These are phyloP conservation scores for Zea luxurians DNA, from an alignment of 176 grass and related monocot species.

Conservation along the genomic window DNA sequence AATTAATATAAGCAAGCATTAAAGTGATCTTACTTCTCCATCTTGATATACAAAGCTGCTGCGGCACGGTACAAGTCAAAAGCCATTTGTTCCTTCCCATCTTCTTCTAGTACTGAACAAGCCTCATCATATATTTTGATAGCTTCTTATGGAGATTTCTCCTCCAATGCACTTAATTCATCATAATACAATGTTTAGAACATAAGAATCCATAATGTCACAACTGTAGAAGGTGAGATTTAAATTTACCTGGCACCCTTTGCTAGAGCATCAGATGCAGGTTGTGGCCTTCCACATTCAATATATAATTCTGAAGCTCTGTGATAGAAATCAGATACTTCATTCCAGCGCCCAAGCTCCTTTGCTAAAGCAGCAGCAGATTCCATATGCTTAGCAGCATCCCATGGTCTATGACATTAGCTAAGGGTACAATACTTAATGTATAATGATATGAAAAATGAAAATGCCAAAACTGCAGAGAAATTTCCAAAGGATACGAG, in stretches of 20 bases:
- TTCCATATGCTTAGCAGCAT: conserved; percentile 99
- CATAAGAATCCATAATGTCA: conserved; percentile 8
- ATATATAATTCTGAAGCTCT: conserved; percentile 91
- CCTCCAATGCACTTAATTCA: conserved; percentile 77
- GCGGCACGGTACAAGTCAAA: conserved; percentile 90
- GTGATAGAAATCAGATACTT: conserved; percentile 79
- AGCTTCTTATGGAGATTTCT: conserved; percentile 74
- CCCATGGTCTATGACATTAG: conserved; percentile 77
- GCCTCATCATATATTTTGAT: conserved; percentile 86
- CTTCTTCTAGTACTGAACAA: conserved; percentile 81
- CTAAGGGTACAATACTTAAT: conserved; percentile 42
- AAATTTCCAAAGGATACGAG: conserved; percentile 70
- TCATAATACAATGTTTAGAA: conserved; percentile 34
- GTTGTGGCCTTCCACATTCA: conserved; percentile 90
- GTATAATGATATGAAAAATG: conserved; percentile 31
- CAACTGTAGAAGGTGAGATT: not conserved
- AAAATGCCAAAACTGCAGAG: not conserved
- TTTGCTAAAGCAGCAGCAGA: conserved; percentile 92
- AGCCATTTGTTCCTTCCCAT: conserved; percentile 97
- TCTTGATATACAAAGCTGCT: conserved; percentile 69
- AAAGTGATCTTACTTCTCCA: conserved; percentile 63
- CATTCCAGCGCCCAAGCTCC: conserved; percentile 80
- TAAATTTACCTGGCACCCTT: conserved; percentile 87
- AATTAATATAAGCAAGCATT: conserved; percentile 10
- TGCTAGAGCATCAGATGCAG: conserved; percentile 92